phyloP scores from a whole-genome alignment of 208 protist species.

The Strigomonas oncopelti region DNA sequence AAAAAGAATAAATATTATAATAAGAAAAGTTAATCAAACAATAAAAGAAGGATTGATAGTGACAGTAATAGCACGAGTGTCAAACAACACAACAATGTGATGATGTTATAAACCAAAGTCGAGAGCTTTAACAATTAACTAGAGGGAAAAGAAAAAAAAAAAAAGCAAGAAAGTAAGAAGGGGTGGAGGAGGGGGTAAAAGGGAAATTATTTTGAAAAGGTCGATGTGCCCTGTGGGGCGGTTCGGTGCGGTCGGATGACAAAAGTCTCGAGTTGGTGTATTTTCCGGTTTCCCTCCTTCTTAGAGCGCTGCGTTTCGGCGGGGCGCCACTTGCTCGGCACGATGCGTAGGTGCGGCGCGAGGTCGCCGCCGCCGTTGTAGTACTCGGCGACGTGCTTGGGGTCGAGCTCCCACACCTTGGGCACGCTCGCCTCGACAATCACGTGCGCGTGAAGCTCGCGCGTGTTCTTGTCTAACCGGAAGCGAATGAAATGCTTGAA shows the following conservation, averaged over 20 bases:
- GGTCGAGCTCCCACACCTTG: constrained; percentile 63
- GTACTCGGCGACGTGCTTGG: constrained; percentile 37
- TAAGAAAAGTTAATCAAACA: constrained; percentile 6
- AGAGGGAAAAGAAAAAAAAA: constrained; percentile 15
- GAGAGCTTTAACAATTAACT: neutral
- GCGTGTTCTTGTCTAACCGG: constrained; percentile 43
- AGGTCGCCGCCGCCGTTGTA: constrained; percentile 22
- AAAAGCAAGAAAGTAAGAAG: constrained; percentile 1
- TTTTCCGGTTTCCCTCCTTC: constrained; percentile 11
- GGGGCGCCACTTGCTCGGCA: constrained; percentile 66
- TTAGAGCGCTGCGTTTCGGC: constrained; percentile 11
- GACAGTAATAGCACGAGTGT: neutral
- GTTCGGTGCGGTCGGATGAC: constrained; percentile 47
- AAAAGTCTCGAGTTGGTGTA: constrained; percentile 58
- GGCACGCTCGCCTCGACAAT: constrained; percentile 55
- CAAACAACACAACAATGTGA: neutral
- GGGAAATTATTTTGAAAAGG: neutral
- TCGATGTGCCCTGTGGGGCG: neutral
- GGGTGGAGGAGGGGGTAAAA: neutral
- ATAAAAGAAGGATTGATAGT: neutral
- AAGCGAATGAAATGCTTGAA: constrained; percentile 85
- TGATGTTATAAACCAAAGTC: neutral
- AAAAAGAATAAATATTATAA: neutral
- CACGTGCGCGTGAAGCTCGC: constrained; percentile 63
- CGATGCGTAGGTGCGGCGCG: constrained; percentile 55